phyloP scores from a whole-genome alignment of 768 basidiomycete genomes.

The Boletus speciosus region DNA sequence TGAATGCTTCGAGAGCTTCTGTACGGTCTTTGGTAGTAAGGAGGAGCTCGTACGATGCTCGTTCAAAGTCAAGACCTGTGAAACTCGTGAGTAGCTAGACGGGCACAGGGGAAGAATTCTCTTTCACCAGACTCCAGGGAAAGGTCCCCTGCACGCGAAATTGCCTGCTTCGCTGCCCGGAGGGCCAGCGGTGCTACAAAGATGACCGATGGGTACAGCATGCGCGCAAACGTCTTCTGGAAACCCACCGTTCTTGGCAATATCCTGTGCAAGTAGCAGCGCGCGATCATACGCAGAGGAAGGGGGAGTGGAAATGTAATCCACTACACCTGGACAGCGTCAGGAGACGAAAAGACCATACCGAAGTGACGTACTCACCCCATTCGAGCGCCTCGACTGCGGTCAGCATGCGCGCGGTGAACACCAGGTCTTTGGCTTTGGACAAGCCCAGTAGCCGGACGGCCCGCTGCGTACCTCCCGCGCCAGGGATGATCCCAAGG shows the following conservation, averaged over 20 bases:
- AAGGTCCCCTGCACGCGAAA: constrained; percentile 76
- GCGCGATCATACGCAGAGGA: constrained; percentile 66
- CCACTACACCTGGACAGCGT: constrained; percentile 61
- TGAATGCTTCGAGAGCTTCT: constrained; percentile 86
- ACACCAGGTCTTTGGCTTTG: constrained; percentile 84
- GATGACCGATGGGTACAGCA: background rate
- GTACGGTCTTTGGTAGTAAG: constrained; percentile 70
- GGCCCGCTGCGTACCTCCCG: constrained; percentile 83
- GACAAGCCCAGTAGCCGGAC: constrained; percentile 74
- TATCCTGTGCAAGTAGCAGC: constrained; percentile 63
- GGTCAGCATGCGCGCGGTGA: constrained; percentile 67
- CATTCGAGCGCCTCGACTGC: constrained; percentile 67
- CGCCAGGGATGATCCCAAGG: constrained; percentile 86
- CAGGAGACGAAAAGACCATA: background rate
- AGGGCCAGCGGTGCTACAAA: constrained; percentile 76
- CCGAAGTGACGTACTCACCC: constrained; percentile 42
- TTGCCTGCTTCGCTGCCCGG: constrained; percentile 83
- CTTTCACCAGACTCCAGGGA: constrained; percentile 66
- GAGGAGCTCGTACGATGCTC: constrained; percentile 78
- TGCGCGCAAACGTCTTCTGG: background rate
- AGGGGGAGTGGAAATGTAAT: constrained; percentile 69
- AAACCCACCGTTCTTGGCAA: constrained; percentile 59
- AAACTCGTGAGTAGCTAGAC: background rate
- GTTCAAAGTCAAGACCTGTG: constrained; percentile 87
- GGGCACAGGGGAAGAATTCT: background rate